Percentiles rank a stretch among this genome's conserved stretches.
Evolutionary conservation across 345 rosid genomes (phyloP).

Genomic region (Brassica cretica): DNA sequence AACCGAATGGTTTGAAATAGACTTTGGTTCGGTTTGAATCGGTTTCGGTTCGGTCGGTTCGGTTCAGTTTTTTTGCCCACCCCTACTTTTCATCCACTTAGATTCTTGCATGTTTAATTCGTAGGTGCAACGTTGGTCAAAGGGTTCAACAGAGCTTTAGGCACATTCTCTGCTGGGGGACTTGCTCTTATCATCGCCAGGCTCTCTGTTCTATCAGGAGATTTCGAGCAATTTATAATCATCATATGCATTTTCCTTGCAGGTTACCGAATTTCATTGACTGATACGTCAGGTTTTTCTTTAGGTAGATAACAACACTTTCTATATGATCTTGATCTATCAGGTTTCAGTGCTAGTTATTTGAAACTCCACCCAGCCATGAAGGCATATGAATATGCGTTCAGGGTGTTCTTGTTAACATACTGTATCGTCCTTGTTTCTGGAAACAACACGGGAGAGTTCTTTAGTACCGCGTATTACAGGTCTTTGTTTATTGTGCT

Average conservation of each 20-base stretch:
- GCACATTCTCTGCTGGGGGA: conserved; percentile 77
- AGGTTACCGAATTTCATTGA: conserved; percentile 50
- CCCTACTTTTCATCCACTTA: not conserved
- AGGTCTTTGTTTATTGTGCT: conserved; percentile 60
- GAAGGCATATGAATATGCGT: conserved; percentile 75
- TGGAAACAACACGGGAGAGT: conserved; percentile 53
- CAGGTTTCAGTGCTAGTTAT: conserved; percentile 71
- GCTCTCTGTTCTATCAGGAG: conserved; percentile 48
- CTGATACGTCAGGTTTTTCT: not conserved
- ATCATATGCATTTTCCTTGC: conserved; percentile 53
- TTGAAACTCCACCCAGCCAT: conserved; percentile 61
- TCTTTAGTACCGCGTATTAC: conserved; percentile 56
- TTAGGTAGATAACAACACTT: conserved; percentile 1
- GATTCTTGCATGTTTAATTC: not conserved
- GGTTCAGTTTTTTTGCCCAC: no score
- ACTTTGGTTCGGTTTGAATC: no score
- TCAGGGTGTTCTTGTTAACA: conserved; percentile 81
- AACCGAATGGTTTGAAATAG: no score
- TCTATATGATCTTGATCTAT: conserved; percentile 14
- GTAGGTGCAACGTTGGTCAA: conserved; percentile 82
- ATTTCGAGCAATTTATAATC: conserved; percentile 50
- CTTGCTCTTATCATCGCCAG: conserved; percentile 79
- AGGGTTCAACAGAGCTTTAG: conserved; percentile 86
- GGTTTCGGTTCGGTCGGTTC: no score
- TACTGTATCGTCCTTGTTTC: conserved; percentile 79